Conservation (phyloP, 73 alveolate genomes). For the Tetrahymena thermophila region DNA sequence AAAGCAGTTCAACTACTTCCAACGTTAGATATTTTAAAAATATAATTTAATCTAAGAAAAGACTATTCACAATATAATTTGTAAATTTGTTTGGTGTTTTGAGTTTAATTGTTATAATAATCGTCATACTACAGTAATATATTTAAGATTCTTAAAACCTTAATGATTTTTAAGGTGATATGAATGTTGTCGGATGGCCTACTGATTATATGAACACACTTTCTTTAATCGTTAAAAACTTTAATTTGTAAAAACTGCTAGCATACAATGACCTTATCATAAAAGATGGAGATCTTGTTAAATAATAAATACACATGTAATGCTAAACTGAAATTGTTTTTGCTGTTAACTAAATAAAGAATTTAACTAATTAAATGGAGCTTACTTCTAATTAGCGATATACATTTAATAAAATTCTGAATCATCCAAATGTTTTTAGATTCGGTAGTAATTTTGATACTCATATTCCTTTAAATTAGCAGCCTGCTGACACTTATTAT, state of each 20-base stretch:
- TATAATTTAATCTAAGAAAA: no score
- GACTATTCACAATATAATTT: neutral
- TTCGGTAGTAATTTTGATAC: neutral
- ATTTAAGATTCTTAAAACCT: neutral
- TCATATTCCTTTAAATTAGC: neutral
- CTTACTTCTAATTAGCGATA: neutral
- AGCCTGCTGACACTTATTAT: neutral
- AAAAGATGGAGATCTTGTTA: neutral
- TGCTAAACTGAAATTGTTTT: neutral
- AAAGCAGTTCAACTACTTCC: neutral
- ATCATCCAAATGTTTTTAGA: neutral
- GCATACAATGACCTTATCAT: neutral
- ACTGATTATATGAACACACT: neutral
- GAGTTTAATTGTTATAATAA: neutral
- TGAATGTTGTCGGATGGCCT: neutral
- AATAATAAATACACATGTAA: neutral
- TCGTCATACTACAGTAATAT: neutral
- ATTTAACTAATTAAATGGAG: neutral
- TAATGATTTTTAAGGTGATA: neutral
- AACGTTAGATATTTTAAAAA: neutral
- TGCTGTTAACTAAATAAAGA: neutral
- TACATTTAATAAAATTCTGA: neutral
- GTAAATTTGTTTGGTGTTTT: neutral
- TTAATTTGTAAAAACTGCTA: neutral
- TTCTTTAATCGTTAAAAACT: neutral